Evolutionary conservation across 345 rosid genomes (phyloP).

Genomic region (Salix udensis): DNA sequence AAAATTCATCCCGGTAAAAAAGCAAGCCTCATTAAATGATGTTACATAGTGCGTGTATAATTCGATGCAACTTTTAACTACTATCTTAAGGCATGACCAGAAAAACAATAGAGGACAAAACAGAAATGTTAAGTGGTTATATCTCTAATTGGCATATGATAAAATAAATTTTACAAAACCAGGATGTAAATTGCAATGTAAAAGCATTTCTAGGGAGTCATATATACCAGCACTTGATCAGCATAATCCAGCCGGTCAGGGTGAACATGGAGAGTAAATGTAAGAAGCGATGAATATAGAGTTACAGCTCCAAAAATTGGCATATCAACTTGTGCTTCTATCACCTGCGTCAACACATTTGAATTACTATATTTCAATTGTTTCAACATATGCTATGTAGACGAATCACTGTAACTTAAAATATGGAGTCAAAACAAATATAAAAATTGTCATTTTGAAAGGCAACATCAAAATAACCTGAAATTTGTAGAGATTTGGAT

Average conservation of each 20-base stretch:
- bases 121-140: not conserved
- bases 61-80: not conserved
- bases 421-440: not conserved
- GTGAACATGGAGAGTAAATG: slow-evolving; percentile 95
- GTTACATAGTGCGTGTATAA: not conserved
- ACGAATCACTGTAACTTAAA: not conserved
- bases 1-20: not conserved
- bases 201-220: slow-evolving; percentile 9
- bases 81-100: not conserved
- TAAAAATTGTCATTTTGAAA: not conserved
- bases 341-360: slow-evolving; percentile 57
- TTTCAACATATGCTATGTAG: not conserved
- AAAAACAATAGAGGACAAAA: not conserved
- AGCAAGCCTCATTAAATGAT: not conserved
- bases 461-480: not conserved
- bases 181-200: slow-evolving; percentile 8
- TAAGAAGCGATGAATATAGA: slow-evolving; percentile 92
- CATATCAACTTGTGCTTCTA: slow-evolving; percentile 95
- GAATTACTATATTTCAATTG: not conserved
- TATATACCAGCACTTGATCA: slow-evolving; percentile 93
- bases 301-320: slow-evolving; percentile 88
- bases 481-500: not conserved
- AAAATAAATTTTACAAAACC: not conserved
- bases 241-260: slow-evolving; percentile 99
- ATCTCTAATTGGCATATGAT: not conserved